phyloP scores from a whole-genome alignment of 495 filamentous ascomycete species.

The Talaromyces stipitatus region DNA sequence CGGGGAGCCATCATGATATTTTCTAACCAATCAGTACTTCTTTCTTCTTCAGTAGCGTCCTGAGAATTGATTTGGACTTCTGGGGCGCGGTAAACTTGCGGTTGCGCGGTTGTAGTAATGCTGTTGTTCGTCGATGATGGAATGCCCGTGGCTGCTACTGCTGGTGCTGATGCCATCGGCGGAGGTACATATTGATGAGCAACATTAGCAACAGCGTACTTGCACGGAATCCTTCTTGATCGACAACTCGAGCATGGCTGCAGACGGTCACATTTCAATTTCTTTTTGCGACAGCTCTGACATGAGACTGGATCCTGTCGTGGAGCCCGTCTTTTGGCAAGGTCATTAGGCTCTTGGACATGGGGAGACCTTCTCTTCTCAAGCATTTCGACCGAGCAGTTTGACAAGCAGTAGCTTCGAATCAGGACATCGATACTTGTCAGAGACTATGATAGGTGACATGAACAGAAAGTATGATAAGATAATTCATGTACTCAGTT shows the following conservation, averaged over 20 bases:
- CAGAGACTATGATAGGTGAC: background rate
- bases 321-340: constrained; percentile 13
- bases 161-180: background rate
- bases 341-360: background rate
- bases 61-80: background rate
- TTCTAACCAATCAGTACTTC: constrained; percentile 29
- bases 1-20: constrained; percentile 34
- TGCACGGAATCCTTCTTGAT: constrained; percentile 28
- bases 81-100: background rate
- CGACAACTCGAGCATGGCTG: constrained; percentile 40
- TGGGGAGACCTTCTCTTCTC: background rate
- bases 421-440: background rate
- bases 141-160: background rate
- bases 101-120: background rate
- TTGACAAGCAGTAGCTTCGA: background rate
- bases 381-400: background rate
- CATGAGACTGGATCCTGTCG: constrained; percentile 46
- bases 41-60: background rate
- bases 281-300: constrained; percentile 34
- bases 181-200: background rate
- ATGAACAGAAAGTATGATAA: background rate
- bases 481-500: too few species aligned
- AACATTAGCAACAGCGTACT: constrained; percentile 12
- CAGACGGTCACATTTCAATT: constrained; percentile 36
- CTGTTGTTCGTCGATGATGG: background rate